These are phyloP conservation scores for Conoideocrella luteorostrata DNA, from an alignment of 2,329 filamentous ascomycete species.

Conservation along the genomic window DNA sequence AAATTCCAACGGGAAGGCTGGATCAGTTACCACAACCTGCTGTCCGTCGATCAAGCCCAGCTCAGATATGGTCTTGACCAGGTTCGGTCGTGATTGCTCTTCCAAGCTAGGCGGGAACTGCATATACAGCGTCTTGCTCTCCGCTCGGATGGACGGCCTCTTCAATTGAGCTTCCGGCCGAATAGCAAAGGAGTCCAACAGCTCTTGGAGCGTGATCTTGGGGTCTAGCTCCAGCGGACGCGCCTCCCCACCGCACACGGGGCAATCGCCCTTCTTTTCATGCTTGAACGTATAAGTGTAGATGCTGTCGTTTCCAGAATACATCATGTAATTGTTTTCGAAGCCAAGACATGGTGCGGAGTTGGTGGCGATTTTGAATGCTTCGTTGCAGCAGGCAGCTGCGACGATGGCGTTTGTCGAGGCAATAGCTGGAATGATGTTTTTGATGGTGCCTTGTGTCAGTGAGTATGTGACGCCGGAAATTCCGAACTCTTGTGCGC, in stretches of 20 bases:
- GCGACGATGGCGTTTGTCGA: conserved; percentile 97
- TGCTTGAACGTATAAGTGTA: conserved; percentile 98
- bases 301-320: conserved; percentile 88
- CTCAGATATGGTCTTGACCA: conserved; percentile 70
- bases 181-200: conserved; percentile 76
- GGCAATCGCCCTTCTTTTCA: conserved; percentile 89
- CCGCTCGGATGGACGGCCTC: conserved; percentile 75
- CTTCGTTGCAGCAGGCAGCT: conserved; percentile 92
- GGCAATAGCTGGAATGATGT: conserved; percentile 97
- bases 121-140: conserved; percentile 85
- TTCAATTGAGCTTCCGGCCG: conserved; percentile 89
- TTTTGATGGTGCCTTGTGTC: conserved; percentile 97
- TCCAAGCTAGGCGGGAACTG: conserved; percentile 76
- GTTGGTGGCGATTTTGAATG: conserved; percentile 83
- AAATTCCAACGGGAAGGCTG: conserved; percentile 73
- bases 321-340: conserved; percentile 97
- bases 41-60: conserved; percentile 70
- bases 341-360: conserved; percentile 73
- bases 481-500: conserved; percentile 85
- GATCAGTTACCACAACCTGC: conserved; percentile 87
- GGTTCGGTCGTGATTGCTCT: conserved; percentile 75
- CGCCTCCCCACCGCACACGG: conserved; percentile 82
- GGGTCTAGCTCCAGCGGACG: conserved; percentile 68
- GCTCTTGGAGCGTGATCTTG: conserved; percentile 68
- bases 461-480: conserved; percentile 88